phyloP scores from a whole-genome alignment of 768 basidiomycete genomes.

The Crucibulum laeve region DNA sequence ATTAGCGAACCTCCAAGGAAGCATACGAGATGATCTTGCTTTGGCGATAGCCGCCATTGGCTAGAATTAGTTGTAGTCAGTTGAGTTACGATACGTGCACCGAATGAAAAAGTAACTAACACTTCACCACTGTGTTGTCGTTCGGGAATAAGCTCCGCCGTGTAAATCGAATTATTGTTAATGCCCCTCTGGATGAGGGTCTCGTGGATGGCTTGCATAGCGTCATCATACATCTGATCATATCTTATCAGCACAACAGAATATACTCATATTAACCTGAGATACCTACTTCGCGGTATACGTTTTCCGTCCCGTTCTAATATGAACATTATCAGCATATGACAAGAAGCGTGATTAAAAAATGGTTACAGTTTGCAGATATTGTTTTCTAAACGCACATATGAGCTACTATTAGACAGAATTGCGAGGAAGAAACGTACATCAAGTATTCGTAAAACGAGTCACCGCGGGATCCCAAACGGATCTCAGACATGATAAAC shows the following conservation, averaged over 20 bases:
- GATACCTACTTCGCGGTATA: constrained; percentile 64
- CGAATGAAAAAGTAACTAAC: constrained; percentile 17
- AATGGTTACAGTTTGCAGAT: constrained; percentile 66
- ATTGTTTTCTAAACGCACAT: constrained; percentile 56
- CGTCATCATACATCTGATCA: constrained; percentile 76
- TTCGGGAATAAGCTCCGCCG: constrained; percentile 75
- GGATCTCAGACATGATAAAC: constrained; percentile 66
- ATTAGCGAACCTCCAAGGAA: constrained; percentile 92
- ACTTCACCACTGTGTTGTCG: constrained; percentile 26
- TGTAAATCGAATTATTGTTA: constrained; percentile 60
- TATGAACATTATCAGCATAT: background rate
- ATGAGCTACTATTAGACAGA: no score
- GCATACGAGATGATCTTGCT: constrained; percentile 96
- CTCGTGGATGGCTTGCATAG: constrained; percentile 77
- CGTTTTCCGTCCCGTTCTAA: constrained; percentile 68
- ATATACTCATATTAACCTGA: background rate
- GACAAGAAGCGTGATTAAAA: background rate
- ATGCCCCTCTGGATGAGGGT: constrained; percentile 65
- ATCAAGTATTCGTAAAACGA: constrained; percentile 92
- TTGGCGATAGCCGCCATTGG: constrained; percentile 67
- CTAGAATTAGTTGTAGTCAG: constrained; percentile 28
- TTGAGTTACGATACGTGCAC: constrained; percentile 1
- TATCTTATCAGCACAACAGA: background rate
- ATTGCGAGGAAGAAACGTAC: constrained; percentile 32
- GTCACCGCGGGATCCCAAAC: constrained; percentile 91